phyloP scores from a whole-genome alignment of 306 rosid species.

The Castanopsis chinensis region DNA sequence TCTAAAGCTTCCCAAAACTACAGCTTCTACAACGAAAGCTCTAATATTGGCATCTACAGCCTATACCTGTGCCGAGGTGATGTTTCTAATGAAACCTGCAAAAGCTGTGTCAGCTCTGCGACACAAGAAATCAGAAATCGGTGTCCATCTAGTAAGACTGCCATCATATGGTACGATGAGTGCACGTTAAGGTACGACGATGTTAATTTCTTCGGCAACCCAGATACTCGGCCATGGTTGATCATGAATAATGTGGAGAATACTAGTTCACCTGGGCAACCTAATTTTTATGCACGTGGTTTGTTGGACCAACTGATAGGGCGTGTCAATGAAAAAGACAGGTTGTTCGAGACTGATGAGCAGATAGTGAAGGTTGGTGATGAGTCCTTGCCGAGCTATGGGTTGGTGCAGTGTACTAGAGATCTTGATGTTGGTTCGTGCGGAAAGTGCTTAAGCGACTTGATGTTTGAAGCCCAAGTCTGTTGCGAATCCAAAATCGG shows the following conservation, averaged over 20 bases:
- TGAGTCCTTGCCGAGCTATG: neutral
- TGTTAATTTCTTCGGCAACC: neutral
- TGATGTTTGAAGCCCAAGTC: neutral
- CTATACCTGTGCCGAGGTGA: neutral
- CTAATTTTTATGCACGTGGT: neutral
- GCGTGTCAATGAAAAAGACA: too few relatives aligned
- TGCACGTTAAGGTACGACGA: constrained; percentile 30
- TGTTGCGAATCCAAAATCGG: constrained; percentile 15
- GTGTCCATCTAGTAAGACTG: neutral
- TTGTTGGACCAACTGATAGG: too few relatives aligned
- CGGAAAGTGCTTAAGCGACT: constrained; percentile 22
- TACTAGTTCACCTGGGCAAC: neutral
- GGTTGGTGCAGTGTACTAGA: constrained; percentile 44
- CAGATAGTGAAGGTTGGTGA: neutral
- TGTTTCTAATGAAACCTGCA: neutral
- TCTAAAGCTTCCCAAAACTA: neutral
- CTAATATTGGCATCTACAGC: neutral
- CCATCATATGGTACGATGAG: constrained; percentile 26
- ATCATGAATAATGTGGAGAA: neutral
- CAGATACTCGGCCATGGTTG: neutral
- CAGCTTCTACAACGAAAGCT: neutral
- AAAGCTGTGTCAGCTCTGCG: neutral
- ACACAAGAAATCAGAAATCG: neutral
- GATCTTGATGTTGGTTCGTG: constrained; percentile 22
- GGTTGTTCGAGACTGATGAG: constrained; percentile 6